phyloP scores from a whole-genome alignment of 192 early-diverging fungal species.

The Geranomyces michiganensis region DNA sequence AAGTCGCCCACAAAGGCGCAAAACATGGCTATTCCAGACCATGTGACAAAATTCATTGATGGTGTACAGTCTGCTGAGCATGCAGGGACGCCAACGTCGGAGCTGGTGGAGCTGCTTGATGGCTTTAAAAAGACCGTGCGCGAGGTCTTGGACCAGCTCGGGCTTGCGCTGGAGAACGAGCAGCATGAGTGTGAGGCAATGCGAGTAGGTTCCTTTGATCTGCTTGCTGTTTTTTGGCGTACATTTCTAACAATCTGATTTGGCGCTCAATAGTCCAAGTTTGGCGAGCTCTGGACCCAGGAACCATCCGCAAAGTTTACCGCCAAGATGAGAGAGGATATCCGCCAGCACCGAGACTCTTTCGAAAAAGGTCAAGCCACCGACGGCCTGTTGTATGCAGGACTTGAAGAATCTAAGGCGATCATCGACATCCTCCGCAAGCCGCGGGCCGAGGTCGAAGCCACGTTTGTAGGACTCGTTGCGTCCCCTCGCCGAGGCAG shows the following conservation, averaged over 20 bases:
- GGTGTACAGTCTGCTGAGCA: constrained; percentile 59
- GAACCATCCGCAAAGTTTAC: constrained; percentile 77
- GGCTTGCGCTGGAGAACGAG: constrained; percentile 80
- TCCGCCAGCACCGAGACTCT: constrained; percentile 70
- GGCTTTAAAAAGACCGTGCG: constrained; percentile 65
- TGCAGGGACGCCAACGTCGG: constrained; percentile 32
- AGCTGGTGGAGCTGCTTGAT: constrained; percentile 70
- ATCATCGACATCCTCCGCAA: constrained; percentile 56
- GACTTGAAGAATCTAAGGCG: constrained; percentile 35
- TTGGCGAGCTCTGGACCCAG: constrained; percentile 82
- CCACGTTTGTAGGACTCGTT: constrained; percentile 49
- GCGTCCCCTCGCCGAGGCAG: constrained; percentile 20
- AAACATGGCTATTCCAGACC: constrained; percentile 32
- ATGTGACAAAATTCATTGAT: constrained; percentile 36
- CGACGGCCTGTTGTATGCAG: constrained; percentile 37
- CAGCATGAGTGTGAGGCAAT: constrained; percentile 79
- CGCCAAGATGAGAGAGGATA: constrained; percentile 73
- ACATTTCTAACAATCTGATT: not conserved
- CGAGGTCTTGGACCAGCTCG: constrained; percentile 68
- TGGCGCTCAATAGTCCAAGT: constrained; percentile 51
- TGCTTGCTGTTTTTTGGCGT: not conserved
- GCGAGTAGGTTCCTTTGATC: constrained; percentile 57
- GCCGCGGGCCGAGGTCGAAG: constrained; percentile 52
- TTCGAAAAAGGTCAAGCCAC: constrained; percentile 77
- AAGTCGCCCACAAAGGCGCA: constrained; percentile 35